Evolutionary conservation across 371 early-diverging fungal species (phyloP).

Genomic region (Rhizopus microsporus): DNA sequence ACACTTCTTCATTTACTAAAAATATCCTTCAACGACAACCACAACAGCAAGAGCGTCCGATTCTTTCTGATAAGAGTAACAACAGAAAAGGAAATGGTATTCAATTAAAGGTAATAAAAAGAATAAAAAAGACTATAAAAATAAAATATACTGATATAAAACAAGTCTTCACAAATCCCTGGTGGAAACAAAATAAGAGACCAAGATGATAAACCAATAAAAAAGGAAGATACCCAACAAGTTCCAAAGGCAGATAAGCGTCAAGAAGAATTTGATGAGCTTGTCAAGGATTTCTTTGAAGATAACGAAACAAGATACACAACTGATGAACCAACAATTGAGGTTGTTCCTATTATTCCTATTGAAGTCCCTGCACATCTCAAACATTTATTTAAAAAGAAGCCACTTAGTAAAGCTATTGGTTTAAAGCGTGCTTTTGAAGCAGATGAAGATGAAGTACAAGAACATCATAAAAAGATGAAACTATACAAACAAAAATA

Average conservation of each 20-base stretch:
- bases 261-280: not conserved
- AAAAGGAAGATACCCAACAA: conserved; percentile 8
- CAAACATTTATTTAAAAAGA: conserved; percentile 10
- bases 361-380: conserved; percentile 28
- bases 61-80: conserved; percentile 18
- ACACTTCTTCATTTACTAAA: not conserved
- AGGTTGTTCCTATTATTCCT: conserved; percentile 36
- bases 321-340: conserved; percentile 8
- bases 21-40: not conserved
- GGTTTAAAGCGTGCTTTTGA: conserved; percentile 3
- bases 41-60: conserved; percentile 9
- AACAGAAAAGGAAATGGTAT: not conserved
- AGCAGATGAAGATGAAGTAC: not conserved
- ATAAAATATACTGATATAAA: not conserved
- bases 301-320: conserved; percentile 32
- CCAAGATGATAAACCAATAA: conserved; percentile 6
- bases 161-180: conserved; percentile 2
- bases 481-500: not conserved
- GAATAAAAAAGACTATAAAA: not conserved
- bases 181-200: not conserved
- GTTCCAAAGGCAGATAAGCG: not conserved
- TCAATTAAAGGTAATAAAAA: conserved; percentile 3
- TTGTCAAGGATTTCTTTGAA: conserved; percentile 23
- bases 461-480: not conserved
- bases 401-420: not conserved